Conservation (phyloP, 1,284 basidiomycete species). For the Papiliotrema fonsecae region DNA sequence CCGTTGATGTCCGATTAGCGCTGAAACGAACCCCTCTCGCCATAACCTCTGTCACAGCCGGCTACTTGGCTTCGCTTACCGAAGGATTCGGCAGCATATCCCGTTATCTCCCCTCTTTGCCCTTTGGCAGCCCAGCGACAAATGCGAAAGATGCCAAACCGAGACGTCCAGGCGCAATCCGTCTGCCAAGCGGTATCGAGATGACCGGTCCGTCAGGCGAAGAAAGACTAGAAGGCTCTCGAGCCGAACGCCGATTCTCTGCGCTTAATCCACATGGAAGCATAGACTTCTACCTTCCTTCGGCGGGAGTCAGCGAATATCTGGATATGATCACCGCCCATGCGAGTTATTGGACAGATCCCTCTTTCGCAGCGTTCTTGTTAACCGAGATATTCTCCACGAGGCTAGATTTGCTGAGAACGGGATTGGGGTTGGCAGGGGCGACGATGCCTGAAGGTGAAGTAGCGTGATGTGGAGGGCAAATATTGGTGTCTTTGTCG, state of each 20-base stretch:
- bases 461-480: no score
- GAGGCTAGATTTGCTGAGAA: conserved; percentile 35
- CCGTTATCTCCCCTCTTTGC: conserved; percentile 35
- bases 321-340: conserved; percentile 46
- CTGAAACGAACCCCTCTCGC: conserved; percentile 47
- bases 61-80: conserved; percentile 42
- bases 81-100: conserved; percentile 30
- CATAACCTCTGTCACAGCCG: conserved; percentile 50
- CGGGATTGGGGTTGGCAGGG: conserved; percentile 33
- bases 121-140: conserved; percentile 10
- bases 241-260: conserved; percentile 45
- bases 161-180: conserved; percentile 30
- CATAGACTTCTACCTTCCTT: conserved; percentile 46
- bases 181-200: conserved; percentile 43
- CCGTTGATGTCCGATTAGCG: conserved; percentile 42
- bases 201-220: conserved; percentile 40
- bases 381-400: conserved; percentile 45
- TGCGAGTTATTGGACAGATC: conserved; percentile 44
- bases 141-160: conserved; percentile 21
- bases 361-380: conserved; percentile 46
- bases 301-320: conserved; percentile 45
- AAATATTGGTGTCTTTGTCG: no score
- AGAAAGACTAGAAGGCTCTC: conserved; percentile 35
- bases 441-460: conserved; percentile 21
- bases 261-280: conserved; percentile 49